Base-by-base conservation (phyloP, 2,329 filamentous ascomycete genomes). In the Rhynchosporium agropyri region DNA sequence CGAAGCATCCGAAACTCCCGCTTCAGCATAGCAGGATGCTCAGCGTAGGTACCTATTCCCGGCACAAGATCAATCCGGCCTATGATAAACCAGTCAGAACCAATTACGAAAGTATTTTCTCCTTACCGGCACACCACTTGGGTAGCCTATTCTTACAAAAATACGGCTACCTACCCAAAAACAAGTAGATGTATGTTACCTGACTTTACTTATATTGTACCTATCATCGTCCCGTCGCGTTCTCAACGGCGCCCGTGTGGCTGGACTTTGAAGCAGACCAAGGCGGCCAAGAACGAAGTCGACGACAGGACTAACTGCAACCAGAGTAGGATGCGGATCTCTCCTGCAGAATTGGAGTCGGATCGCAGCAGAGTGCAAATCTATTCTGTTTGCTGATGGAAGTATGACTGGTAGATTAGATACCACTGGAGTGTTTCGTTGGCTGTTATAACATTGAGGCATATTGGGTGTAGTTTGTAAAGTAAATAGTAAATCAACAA, bases 141-240 rank as follows among this genome's bases (percentile, higher is more conserved):
- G 20, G 20, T 20, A 20, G 20, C 2, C 13, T n/a, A 43, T 10
- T 33, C 13, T 29, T 36, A 51, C n/a, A 20, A 20, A 20, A 20
- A 12, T n/a, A 38, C 50, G 8, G 50, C 50, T 26, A 9, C 15
- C 50, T 38, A 33, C 50, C 50, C 40, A 15, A n/a, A n/a, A 33
- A 20, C 20, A 20, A 13, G 31, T 13, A 29, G 48, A 28, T 53
- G n/a, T 15, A 13, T 4, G 40, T 1, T 46, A 9, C 2, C 43
- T 38, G 36, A 33, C 33, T 53, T 38, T 40, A 20, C n/a, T n/a
- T n/a, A n/a, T n/a, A n/a, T n/a, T n/a, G n/a, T n/a, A n/a, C 31
- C n/a, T 43, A 31, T 54, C 42, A 40, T 63, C 61, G 61, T 60
- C 56, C 61, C 61, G 61, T 55, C 57, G 50, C 61, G 56, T 49